Percentiles rank a stretch among this genome's conserved stretches.
phyloP scores from a whole-genome alignment of 2,329 filamentous ascomycete genomes.

The Colletotrichum theobromicola region DNA sequence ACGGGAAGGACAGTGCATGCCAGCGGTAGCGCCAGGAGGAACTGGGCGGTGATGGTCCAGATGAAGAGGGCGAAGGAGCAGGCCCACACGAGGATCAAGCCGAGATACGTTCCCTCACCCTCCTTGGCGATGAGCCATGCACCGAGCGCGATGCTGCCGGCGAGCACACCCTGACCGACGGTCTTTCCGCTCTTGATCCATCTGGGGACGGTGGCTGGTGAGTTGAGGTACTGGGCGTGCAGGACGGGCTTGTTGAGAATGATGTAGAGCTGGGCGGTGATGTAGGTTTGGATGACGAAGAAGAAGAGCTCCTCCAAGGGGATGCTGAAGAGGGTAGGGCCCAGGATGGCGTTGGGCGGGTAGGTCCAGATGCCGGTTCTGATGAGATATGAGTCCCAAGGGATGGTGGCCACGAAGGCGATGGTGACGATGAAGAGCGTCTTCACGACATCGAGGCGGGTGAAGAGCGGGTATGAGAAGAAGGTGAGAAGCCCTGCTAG shows the following conservation, averaged over 20 bases:
- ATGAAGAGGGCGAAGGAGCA: slow-evolving; percentile 68
- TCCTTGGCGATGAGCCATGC: slow-evolving; percentile 48
- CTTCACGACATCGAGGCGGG: slow-evolving; percentile 66
- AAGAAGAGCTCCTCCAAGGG: slow-evolving; percentile 78
- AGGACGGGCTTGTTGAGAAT: slow-evolving; percentile 70
- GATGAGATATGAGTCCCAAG: slow-evolving; percentile 81
- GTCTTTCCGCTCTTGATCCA: slow-evolving; percentile 35
- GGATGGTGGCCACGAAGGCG: slow-evolving; percentile 71
- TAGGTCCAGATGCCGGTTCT: slow-evolving; percentile 74
- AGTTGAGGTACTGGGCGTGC: slow-evolving; percentile 46
- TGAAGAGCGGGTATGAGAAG: slow-evolving; percentile 66
- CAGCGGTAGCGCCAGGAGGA: slow-evolving; percentile 64
- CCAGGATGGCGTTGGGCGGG: slow-evolving; percentile 67
- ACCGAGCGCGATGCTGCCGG: slow-evolving; percentile 48
- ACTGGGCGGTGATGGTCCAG: slow-evolving; percentile 68
- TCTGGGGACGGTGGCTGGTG: slow-evolving; percentile 28
- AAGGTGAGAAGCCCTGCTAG: slow-evolving; percentile 63
- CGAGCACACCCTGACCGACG: slow-evolving; percentile 55
- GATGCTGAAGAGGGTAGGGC: slow-evolving; percentile 66
- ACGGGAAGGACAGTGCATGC: slow-evolving; percentile 66
- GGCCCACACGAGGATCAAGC: slow-evolving; percentile 73
- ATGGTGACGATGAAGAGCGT: slow-evolving; percentile 64
- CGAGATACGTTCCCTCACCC: slow-evolving; percentile 66
- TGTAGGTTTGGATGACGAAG: slow-evolving; percentile 79
- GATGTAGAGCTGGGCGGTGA: slow-evolving; percentile 71